Base-by-base conservation (phyloP, 2,329 filamentous ascomycete genomes). In the Microdochium nivale region DNA sequence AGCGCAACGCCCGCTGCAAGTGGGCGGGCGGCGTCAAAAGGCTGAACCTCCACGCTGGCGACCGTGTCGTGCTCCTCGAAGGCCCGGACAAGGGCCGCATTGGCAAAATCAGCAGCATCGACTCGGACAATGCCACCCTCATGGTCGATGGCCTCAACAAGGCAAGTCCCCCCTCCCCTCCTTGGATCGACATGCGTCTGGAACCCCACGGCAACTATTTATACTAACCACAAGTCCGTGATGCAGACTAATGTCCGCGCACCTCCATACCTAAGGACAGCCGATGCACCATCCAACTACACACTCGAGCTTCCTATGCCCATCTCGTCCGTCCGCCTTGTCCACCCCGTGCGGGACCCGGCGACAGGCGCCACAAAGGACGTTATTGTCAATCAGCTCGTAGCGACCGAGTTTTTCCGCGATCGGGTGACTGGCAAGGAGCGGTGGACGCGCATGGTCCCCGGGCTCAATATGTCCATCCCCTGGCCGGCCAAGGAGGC, bases 71-170 rank as follows among this genome's bases (percentile, higher is more conserved):
- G 50, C 72, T 97, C 53, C 71, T 90, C 51, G 81, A 86, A 54
- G 91, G 92, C 9, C 79, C 78, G 33, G 87, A 94, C 62, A 87
- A 84, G 72, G 90, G 90, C 61, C 88, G 86, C 72, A 94, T 99
- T 68, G 88, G 88, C 49, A 72, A 73, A n/a, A 80, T 97, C 46
- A 67, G 66, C 54, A 66, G 72, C 1, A 72, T 95, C 47, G 70
- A 81, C 57, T 55, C 63, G 3, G 67, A 76, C 11, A 72, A 69
- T 47, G 84, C 81, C 54, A 77, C 78, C 55, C 72, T 89, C 47
- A 74, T 70, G n/a, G 70, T 91, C 44, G 75, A 81, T 55, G 80
- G 77, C 24, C 59, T 84, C 54, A 83, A 86, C 62, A 74, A 78
- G 74, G 88, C 90, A 74, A 61, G 79, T 64, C 50, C 24, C 8